Evolutionary conservation across 2,329 filamentous ascomycete species (phyloP).

Genomic region (Aspergillus transmontanensis): DNA sequence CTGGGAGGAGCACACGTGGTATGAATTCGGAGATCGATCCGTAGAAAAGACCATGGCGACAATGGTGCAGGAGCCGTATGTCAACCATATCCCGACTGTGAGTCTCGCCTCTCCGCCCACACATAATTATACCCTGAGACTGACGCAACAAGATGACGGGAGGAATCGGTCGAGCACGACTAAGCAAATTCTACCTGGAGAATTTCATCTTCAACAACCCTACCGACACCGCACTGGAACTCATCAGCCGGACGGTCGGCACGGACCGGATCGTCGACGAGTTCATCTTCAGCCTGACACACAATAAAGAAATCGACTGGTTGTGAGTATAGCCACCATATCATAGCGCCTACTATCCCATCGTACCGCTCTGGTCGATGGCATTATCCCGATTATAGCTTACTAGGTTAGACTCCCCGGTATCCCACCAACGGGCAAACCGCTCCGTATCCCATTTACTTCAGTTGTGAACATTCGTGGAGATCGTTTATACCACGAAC

Average conservation of each 20-base stretch:
- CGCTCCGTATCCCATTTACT: constrained; percentile 64
- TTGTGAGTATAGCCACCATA: constrained; percentile 53
- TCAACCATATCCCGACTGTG: constrained; percentile 74
- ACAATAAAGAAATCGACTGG: constrained; percentile 67
- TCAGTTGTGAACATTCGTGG: constrained; percentile 69
- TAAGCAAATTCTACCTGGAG: constrained; percentile 70
- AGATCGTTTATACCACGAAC: constrained; percentile 69
- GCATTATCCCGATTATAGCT: not conserved
- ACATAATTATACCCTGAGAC: not conserved
- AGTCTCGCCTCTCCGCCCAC: constrained; percentile 24
- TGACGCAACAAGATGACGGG: constrained; percentile 52
- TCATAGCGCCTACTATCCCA: not conserved
- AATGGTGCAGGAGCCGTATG: constrained; percentile 78
- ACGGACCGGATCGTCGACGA: constrained; percentile 73
- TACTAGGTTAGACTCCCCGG: constrained; percentile 53
- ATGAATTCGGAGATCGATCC: constrained; percentile 69
- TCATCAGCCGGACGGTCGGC: constrained; percentile 72
- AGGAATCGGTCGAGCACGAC: constrained; percentile 64
- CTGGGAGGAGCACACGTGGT: constrained; percentile 77
- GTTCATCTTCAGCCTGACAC: constrained; percentile 67
- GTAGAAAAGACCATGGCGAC: constrained; percentile 77
- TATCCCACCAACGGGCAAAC: constrained; percentile 58
- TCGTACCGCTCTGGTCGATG: too few relatives aligned
- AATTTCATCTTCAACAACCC: constrained; percentile 78
- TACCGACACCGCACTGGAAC: constrained; percentile 65